Percentiles rank a stretch among this genome's conserved stretches.
Conservation (phyloP, 495 filamentous ascomycete species). For the Aspergillus hancockii region DNA sequence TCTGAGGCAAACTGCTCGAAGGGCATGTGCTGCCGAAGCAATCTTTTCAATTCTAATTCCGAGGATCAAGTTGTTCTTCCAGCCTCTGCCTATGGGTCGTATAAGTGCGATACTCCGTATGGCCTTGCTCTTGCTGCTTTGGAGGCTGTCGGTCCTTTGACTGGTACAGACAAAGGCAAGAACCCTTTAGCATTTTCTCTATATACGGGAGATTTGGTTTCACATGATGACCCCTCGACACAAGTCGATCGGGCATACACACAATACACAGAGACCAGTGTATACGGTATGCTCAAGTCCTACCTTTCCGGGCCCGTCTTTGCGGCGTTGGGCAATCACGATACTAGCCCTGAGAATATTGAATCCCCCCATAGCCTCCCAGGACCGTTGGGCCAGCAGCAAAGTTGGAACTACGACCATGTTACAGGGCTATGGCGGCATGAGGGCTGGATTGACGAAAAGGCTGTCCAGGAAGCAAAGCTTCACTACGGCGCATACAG, state of each 20-base stretch:
- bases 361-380: slow-evolving; percentile 53
- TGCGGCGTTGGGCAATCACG: slow-evolving; percentile 56
- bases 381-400: slow-evolving; percentile 53
- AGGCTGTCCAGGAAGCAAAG: slow-evolving; percentile 41
- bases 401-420: slow-evolving; percentile 57
- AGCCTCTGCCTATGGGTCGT: slow-evolving; percentile 55
- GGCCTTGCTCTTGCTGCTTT: slow-evolving; percentile 58
- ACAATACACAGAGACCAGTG: slow-evolving; percentile 50
- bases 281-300: slow-evolving; percentile 55
- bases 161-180: slow-evolving; percentile 46
- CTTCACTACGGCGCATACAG: slow-evolving; percentile 56
- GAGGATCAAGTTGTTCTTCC: slow-evolving; percentile 39
- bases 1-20: slow-evolving; percentile 59
- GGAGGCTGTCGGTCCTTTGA: slow-evolving; percentile 57
- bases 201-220: slow-evolving; percentile 59
- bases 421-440: slow-evolving; percentile 53
- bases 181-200: slow-evolving; percentile 49
- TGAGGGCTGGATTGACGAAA: slow-evolving; percentile 49
- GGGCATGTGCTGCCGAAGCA: slow-evolving; percentile 55
- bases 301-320: slow-evolving; percentile 60
- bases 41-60: slow-evolving; percentile 37
- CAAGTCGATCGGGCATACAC: slow-evolving; percentile 49
- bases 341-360: slow-evolving; percentile 52
- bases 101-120: slow-evolving; percentile 59
- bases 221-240: slow-evolving; percentile 47